Base-by-base conservation (phyloP, 176 grass and related monocot genomes). In the Secale cereale region DNA sequence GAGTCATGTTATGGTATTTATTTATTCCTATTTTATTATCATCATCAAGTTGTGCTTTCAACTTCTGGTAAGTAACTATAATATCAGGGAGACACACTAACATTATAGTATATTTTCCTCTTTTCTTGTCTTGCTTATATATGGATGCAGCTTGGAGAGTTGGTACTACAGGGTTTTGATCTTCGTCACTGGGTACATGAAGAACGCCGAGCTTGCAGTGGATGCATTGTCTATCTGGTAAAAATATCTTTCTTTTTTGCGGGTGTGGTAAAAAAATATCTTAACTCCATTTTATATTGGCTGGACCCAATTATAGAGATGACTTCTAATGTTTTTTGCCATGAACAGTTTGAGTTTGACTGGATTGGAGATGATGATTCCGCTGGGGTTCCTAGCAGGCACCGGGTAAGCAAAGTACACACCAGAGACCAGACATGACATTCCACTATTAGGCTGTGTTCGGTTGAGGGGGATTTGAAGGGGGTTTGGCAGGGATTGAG, bases 361-460 rank as follows among this genome's bases (percentile, higher is more conserved):
- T 10, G 57, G 13, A 66, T 89, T 80, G 94, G 83, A 95, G 70
- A 40, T 95, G 91, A 95, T 93, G 91, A 89, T 95, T 45, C 90
- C 91, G 61, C 8, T 93, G 17, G 94, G 77, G 10, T 95, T 95
- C 52, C 78, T 95, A 30, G 86, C 91, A 16, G 94, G 83, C 32
- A 86, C 88, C 10, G 94, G 91, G 91, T 95, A 89, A 86, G 74
- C 67, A 59, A 59, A n/a, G 17, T 22, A 59, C 54, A 22, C n/a
- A n/a, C n/a, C n/a, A n/a, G n/a, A n/a, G n/a, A n/a, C 7, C 54
- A 59, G 15, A 22, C 54, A 59, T n/a, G 20, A 2, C 17, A 59
- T 19, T 3, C 17, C 52, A 52, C 5, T 52, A 2, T 5, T 16
- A 6, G n/a, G n/a, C n/a, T n/a, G n/a, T n/a, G n/a, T n/a, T n/a